Evolutionary conservation across 805 yeast genomes (phyloP).

Genomic region (Myxozyma kluyveri): DNA sequence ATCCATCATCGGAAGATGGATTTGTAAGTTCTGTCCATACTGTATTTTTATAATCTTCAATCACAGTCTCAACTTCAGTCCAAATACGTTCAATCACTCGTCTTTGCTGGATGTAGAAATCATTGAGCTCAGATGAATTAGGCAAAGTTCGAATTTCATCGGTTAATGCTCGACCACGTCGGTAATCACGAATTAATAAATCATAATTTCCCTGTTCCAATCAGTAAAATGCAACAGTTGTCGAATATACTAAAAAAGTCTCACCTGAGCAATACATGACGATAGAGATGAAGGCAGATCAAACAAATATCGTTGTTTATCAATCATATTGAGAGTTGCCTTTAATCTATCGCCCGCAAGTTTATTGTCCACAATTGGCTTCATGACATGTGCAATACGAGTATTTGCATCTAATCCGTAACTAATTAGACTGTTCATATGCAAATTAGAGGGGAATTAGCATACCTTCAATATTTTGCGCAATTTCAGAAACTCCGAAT

Average conservation of each 20-base stretch:
- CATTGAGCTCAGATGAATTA: conserved; percentile 27
- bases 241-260: background rate
- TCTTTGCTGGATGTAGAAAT: conserved; percentile 34
- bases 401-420: conserved; percentile 44
- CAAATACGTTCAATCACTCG: conserved; percentile 53
- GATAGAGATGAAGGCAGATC: conserved; percentile 55
- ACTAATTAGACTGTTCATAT: background rate
- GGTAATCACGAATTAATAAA: conserved; percentile 55
- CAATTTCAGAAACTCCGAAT: conserved; percentile 40
- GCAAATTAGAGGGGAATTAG: background rate
- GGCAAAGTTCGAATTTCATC: conserved; percentile 31
- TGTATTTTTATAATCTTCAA: conserved; percentile 53
- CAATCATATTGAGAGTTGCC: conserved; percentile 51
- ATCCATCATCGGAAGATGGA: conserved; percentile 36
- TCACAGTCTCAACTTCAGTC: conserved; percentile 52
- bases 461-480: conserved; percentile 40
- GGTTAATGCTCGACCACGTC: conserved; percentile 45
- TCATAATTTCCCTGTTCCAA: conserved; percentile 49
- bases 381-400: conserved; percentile 51
- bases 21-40: conserved; percentile 50
- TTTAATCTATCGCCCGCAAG: conserved; percentile 50
- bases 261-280: conserved; percentile 43
- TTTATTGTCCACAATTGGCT: conserved; percentile 57
- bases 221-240: too few relatives aligned
- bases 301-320: conserved; percentile 52